A percentile compares a stretch with the other conserved stretches of the same genome.
phyloP scores from a whole-genome alignment of 495 filamentous ascomycete species.

The Penicillium herquei region DNA sequence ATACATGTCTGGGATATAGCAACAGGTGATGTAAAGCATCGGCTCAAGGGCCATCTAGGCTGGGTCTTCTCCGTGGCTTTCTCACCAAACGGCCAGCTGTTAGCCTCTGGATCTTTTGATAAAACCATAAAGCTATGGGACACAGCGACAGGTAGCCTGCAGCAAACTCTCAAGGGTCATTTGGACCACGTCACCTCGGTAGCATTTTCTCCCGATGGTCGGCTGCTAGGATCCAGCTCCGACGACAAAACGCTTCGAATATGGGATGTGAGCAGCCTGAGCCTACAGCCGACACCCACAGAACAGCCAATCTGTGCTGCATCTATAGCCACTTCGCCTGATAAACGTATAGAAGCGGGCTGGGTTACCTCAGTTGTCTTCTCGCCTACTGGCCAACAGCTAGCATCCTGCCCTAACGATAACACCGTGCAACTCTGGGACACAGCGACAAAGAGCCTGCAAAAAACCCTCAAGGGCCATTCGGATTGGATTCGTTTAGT shows the following conservation, averaged over 20 bases:
- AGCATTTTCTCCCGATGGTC: constrained; percentile 2
- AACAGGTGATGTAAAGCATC: not conserved
- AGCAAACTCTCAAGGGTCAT: constrained; percentile 9
- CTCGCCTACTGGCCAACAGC: constrained; percentile 22
- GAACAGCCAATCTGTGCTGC: too few relatives aligned
- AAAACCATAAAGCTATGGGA: constrained; percentile 22
- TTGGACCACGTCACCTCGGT: constrained; percentile 1
- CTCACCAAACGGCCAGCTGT: constrained; percentile 21
- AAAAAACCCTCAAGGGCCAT: constrained; percentile 22
- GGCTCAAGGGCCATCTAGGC: constrained; percentile 19
- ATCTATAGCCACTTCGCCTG: too few relatives aligned
- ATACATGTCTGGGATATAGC: not conserved
- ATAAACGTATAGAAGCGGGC: constrained; percentile 7
- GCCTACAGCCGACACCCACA: not conserved
- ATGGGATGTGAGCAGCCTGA: not conserved
- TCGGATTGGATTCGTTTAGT: constrained; percentile 15
- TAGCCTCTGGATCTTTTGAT: constrained; percentile 34
- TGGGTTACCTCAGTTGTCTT: constrained; percentile 22
- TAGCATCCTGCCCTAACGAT: constrained; percentile 34
- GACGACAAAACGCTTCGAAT: not conserved
- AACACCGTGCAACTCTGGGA: constrained; percentile 37
- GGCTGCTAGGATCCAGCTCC: not conserved
- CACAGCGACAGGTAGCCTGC: not conserved
- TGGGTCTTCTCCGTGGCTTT: constrained; percentile 18
- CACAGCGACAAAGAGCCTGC: constrained; percentile 11